Evolutionary conservation across 2,329 filamentous ascomycete species (phyloP).

Genomic region (Sporothrix protearum): DNA sequence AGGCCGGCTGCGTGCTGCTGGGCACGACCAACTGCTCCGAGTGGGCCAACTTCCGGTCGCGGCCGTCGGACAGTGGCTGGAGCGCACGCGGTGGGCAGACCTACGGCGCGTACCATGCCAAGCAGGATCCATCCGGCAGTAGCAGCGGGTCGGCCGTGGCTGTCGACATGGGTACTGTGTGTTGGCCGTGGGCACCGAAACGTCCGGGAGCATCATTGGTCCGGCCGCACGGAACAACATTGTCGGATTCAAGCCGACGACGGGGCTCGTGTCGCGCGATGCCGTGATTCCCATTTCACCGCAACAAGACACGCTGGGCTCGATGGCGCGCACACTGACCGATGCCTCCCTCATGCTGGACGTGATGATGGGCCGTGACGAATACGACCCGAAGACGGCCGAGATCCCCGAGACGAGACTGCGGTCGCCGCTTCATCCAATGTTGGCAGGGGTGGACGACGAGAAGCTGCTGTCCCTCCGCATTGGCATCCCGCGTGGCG

Average conservation of each 20-base stretch:
- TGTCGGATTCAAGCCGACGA: slow-evolving; percentile 66
- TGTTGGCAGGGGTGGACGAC: slow-evolving; percentile 43
- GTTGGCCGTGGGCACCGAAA: slow-evolving; percentile 60
- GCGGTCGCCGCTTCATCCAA: not conserved
- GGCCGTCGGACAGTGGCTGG: slow-evolving; percentile 27
- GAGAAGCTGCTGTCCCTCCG: slow-evolving; percentile 49
- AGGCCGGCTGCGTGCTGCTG: slow-evolving; percentile 24
- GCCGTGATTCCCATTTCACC: slow-evolving; percentile 63
- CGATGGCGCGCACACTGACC: slow-evolving; percentile 60
- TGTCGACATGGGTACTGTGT: slow-evolving; percentile 56
- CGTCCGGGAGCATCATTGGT: slow-evolving; percentile 59
- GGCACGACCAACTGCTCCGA: slow-evolving; percentile 27
- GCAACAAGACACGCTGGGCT: slow-evolving; percentile 64
- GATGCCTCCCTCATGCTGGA: slow-evolving; percentile 62
- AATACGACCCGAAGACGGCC: slow-evolving; percentile 62
- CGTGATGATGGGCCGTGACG: slow-evolving; percentile 59
- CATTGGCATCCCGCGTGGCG: slow-evolving; percentile 62
- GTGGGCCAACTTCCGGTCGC: slow-evolving; percentile 27
- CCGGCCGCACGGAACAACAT: slow-evolving; percentile 55
- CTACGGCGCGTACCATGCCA: slow-evolving; percentile 23
- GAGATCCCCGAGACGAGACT: slow-evolving; percentile 47
- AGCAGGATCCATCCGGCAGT: slow-evolving; percentile 50
- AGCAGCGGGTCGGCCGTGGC: slow-evolving; percentile 60
- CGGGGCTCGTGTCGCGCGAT: slow-evolving; percentile 60
- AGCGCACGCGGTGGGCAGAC: slow-evolving; percentile 28